phyloP scores from a whole-genome alignment of 208 protist genomes.

The Plasmodiophora brassicae region DNA sequence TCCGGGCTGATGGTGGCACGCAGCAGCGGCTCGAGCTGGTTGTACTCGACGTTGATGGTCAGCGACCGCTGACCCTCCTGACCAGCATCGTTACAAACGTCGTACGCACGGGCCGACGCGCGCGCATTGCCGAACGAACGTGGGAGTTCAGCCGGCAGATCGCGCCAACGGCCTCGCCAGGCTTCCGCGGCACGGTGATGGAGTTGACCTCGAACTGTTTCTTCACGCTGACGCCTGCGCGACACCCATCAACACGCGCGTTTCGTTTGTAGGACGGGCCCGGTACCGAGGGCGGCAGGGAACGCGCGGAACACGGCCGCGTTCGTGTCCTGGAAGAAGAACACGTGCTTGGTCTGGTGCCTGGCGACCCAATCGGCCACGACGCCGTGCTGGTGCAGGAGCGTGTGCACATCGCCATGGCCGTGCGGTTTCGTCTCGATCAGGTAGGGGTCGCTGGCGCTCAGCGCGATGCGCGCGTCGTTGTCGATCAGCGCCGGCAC shows the following conservation, averaged over 20 bases:
- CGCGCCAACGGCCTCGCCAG: slow-evolving; percentile 51
- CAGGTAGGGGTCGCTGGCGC: slow-evolving; percentile 10
- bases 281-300: slow-evolving; percentile 71
- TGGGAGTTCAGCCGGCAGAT: slow-evolving; percentile 34
- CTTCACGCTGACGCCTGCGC: neutral
- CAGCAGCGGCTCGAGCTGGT: slow-evolving; percentile 57
- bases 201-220: slow-evolving; percentile 69
- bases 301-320: slow-evolving; percentile 66
- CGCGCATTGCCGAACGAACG: too few relatives aligned
- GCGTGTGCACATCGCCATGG: slow-evolving; percentile 83
- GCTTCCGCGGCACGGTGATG: slow-evolving; percentile 73
- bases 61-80: slow-evolving; percentile 2
- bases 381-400: slow-evolving; percentile 64
- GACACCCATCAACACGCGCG: neutral
- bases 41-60: slow-evolving; percentile 62
- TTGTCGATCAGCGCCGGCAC: slow-evolving; percentile 76
- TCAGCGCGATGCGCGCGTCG: slow-evolving; percentile 40
- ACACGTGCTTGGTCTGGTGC: slow-evolving; percentile 64
- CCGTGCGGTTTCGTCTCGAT: slow-evolving; percentile 79
- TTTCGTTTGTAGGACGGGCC: neutral
- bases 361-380: slow-evolving; percentile 43
- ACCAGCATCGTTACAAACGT: too few relatives aligned
- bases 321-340: slow-evolving; percentile 89
- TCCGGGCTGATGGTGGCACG: neutral
- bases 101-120: too few relatives aligned